These are phyloP conservation scores for Erythrophleum ivorense DNA, from an alignment of 331 rosid species.

Conservation along the genomic window DNA sequence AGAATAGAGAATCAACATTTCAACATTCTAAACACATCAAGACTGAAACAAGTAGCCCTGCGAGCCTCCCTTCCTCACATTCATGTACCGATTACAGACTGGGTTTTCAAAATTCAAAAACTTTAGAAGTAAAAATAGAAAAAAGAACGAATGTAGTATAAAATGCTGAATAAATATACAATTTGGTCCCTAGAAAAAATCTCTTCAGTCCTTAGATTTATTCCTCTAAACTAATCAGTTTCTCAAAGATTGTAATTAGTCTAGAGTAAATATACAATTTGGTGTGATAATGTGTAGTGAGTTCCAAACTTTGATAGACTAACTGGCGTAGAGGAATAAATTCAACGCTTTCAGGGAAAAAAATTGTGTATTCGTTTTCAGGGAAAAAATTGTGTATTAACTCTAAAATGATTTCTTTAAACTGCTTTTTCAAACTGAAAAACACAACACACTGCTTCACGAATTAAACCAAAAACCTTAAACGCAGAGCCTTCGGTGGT, in stretches of 20 bases:
- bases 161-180: background rate
- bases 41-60: conserved; percentile 8
- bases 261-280: background rate
- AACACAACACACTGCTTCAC: background rate
- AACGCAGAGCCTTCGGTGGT: conserved; percentile 94
- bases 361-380: background rate
- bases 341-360: background rate
- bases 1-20: conserved; percentile 17
- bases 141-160: background rate
- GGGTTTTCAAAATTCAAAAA: background rate
- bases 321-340: background rate
- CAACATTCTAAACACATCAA: conserved; percentile 23
- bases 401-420: background rate
- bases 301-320: background rate
- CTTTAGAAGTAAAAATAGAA: background rate
- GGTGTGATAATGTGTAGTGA: background rate
- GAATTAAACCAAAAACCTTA: conserved; percentile 59
- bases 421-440: background rate
- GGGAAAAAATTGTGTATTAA: background rate
- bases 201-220: background rate
- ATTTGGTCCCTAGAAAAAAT: background rate
- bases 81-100: background rate
- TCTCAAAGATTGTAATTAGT: background rate
- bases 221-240: background rate
- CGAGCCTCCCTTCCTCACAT: conserved; percentile 6